Percentiles rank a stretch among this genome's conserved stretches.
Conservation (phyloP, 1,139 yeast species). For the Scheffersomyces insectosa region DNA sequence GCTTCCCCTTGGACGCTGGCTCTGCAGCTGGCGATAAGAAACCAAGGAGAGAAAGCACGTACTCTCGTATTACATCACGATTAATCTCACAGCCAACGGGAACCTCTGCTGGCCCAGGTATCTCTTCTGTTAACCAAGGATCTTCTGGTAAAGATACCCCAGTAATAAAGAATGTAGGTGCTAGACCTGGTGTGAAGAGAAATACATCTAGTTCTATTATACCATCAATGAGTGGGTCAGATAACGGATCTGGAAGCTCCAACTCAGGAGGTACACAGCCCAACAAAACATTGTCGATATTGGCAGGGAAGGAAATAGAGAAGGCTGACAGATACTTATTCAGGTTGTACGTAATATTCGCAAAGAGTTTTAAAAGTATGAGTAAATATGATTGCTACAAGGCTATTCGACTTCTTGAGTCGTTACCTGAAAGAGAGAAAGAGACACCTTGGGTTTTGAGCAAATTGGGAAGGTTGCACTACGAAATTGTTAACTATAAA, state of each 20-base stretch:
- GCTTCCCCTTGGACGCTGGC: conserved; percentile 21
- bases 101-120: conserved; percentile 2
- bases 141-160: conserved; percentile 13
- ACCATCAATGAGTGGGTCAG: conserved; percentile 5
- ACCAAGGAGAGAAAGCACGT: conserved; percentile 29
- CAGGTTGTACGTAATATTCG: conserved; percentile 58
- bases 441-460: conserved; percentile 87
- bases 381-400: conserved; percentile 74
- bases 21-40: conserved; percentile 12
- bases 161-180: conserved; percentile 11
- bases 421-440: conserved; percentile 62
- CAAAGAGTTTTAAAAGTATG: conserved; percentile 65
- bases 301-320: conserved; percentile 34
- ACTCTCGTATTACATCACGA: conserved; percentile 54
- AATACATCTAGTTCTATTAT: conserved; percentile 24
- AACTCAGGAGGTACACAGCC: conserved; percentile 1
- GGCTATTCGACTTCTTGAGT: conserved; percentile 69
- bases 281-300: conserved; percentile 6
- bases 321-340: conserved; percentile 48
- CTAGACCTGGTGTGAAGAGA: conserved; percentile 26
- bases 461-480: conserved; percentile 76
- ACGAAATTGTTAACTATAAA: conserved; percentile 84
- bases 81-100: conserved; percentile 48
- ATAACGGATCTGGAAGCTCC: conserved; percentile 4
- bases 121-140: conserved; percentile 1